Base-by-base conservation (phyloP, 2,329 filamentous ascomycete genomes). In the Gliomastix tumulicola region DNA sequence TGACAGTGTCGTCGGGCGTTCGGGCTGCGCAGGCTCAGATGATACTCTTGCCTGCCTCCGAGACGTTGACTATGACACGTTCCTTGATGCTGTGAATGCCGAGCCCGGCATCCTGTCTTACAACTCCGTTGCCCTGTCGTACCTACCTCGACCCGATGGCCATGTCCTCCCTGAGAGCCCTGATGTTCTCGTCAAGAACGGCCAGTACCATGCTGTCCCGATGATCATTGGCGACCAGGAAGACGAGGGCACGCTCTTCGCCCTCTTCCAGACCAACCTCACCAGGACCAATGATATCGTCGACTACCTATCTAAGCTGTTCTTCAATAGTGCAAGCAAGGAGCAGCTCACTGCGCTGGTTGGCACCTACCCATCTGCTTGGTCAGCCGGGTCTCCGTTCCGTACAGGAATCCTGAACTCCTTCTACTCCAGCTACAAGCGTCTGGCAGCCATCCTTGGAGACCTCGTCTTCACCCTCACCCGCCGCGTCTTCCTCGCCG, bases 201-300 rank as follows among this genome's bases (percentile, higher is more conserved):
- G 79, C 12, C 67, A 68, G 6, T 70, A 69, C 40, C 55, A 68
- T 16, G 59, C 63, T 2, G 67, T 72, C 3, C 68, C 69, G 23
- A 64, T 67, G 60, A 71, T 72, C 44, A 71, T 84, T 27, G 84
- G 85, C 30, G 74, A 87, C 50, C 82, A 88, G 56, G 84, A 89
- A 62, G 85, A 90, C 50, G 84, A 90, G 56, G 84, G 84, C 15
- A 88, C 84, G 0, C 57, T 89, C 3, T 88, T 89, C 52, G 67
- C 79, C 6, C 65, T 89, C 22, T 80, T 82, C 54, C 82, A 85
- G 44, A 52, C 58, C 21, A 86, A 88, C 53, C 62, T 89, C 35
- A 84, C 75, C 9, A 82, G 69, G 2, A 76, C 69, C 0, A 59
- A 60, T 2, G 58, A 76, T 6, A 46, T 89, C 0, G 67, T 77